Evolutionary conservation across 345 rosid genomes (phyloP).

Genomic region (Sisymbrium irio): DNA sequence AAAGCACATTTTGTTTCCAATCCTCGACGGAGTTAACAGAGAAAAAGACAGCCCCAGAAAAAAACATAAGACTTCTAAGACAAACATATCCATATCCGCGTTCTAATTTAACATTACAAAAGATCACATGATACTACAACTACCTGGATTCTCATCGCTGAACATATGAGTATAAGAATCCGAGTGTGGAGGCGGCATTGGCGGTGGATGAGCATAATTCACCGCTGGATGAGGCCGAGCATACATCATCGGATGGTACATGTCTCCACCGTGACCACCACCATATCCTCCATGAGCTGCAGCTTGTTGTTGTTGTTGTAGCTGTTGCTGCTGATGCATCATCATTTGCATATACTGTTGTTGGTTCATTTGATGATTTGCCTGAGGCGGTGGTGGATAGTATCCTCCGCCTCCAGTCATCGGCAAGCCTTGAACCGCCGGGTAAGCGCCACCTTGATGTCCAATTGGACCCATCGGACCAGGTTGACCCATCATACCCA

Average conservation of each 20-base stretch:
- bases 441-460: slow-evolving; percentile 37
- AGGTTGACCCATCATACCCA: slow-evolving; percentile 37
- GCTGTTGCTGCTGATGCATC: slow-evolving; percentile 34
- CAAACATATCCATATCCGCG: slow-evolving; percentile 28
- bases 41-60: not conserved
- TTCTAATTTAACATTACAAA: slow-evolving; percentile 14
- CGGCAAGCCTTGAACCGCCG: slow-evolving; percentile 78
- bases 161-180: slow-evolving; percentile 70
- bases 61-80: slow-evolving; percentile 15
- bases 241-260: slow-evolving; percentile 86
- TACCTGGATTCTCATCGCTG: slow-evolving; percentile 83
- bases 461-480: slow-evolving; percentile 43
- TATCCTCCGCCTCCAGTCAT: slow-evolving; percentile 55
- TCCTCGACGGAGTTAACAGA: not conserved
- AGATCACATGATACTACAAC: slow-evolving; percentile 86
- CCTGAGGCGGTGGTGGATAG: slow-evolving; percentile 10
- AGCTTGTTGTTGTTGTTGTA: slow-evolving; percentile 25
- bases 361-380: slow-evolving; percentile 49
- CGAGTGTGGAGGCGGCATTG: slow-evolving; percentile 45
- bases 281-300: slow-evolving; percentile 69
- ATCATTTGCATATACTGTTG: slow-evolving; percentile 57
- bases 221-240: slow-evolving; percentile 55
- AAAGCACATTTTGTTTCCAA: slow-evolving; percentile 30
- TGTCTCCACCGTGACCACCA: slow-evolving; percentile 58
- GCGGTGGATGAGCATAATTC: slow-evolving; percentile 58